Base-by-base conservation (phyloP, 108 stramenopile species). In the Chaetoceros tenuissimus region DNA sequence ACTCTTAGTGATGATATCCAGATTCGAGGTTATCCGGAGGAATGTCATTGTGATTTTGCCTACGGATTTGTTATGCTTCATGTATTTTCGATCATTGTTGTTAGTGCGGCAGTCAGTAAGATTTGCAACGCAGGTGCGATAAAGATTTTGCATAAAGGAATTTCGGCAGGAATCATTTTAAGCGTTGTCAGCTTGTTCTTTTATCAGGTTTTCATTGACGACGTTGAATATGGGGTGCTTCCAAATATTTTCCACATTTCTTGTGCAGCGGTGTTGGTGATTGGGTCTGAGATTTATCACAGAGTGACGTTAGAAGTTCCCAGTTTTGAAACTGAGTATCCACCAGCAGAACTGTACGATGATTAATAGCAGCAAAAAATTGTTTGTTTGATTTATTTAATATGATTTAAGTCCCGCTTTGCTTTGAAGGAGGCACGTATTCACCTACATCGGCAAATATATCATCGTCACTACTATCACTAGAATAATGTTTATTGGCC, bases 241-340 rank as follows among this genome's bases (percentile, higher is more conserved):
- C 78, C 10, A 74, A 85, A 17, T 80, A 82, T 46, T 70, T 68
- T 28, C 66, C 85, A 31, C 75, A 87, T 66, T 53, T 88, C 27
- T 71, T 81, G 1, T 81, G 80, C 47, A 64, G 79, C 17, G 3
- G 65, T 88, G 30, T 52, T 92, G 60, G 78, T 88, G 18, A 31
- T 86, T 25, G 90, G 90, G 3, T 76, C 82, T 3, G 90, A 92
- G 50, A 75, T 88, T 22, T 92, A 92, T 53, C 85, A 92, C 57
- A 70, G 90, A 17, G 81, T 84, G 29, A 72, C 72, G 48, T 60
- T 92, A 28, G 66, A 68, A 27, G 78, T 80, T 57, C 63, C 80
- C 2, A 73, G 80, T 3, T 92, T 92, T 64, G 90, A 92, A 59
- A 92, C 90, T 3, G 79, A 74, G 1, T 92, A 86, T 59, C 84